phyloP scores from a whole-genome alignment of 2,329 filamentous ascomycete genomes.

The Alternaria ethzedia region DNA sequence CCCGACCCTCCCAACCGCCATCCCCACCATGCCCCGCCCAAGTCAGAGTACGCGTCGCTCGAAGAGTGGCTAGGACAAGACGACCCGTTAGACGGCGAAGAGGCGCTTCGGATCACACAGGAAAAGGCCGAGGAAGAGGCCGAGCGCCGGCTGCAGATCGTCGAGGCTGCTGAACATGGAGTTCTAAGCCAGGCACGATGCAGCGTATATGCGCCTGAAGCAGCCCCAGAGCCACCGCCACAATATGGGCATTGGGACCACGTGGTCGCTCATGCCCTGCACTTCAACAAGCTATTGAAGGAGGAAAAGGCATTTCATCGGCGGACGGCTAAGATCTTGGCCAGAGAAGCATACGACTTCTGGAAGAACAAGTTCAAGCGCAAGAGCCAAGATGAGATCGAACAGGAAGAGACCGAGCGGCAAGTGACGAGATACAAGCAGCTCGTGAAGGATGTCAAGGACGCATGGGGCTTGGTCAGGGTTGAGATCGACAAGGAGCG shows the following conservation, averaged over 20 bases:
- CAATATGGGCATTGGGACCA: constrained; percentile 92
- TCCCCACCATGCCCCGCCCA: constrained; percentile 57
- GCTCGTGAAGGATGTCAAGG: constrained; percentile 69
- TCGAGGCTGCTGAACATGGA: constrained; percentile 75
- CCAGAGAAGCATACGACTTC: constrained; percentile 77
- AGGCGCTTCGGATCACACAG: constrained; percentile 42
- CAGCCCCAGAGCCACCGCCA: constrained; percentile 72
- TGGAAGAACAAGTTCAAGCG: constrained; percentile 70
- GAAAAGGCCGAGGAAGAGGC: constrained; percentile 66
- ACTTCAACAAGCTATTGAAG: constrained; percentile 80
- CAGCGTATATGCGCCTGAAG: constrained; percentile 74
- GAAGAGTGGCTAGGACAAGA: constrained; percentile 69
- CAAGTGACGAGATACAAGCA: constrained; percentile 73
- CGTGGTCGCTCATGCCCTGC: constrained; percentile 76
- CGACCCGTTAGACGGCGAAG: constrained; percentile 54
- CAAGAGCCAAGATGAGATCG: constrained; percentile 71
- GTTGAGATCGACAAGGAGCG: constrained; percentile 64
- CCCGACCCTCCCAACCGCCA: constrained; percentile 59
- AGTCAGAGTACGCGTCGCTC: constrained; percentile 59
- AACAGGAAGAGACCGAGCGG: constrained; percentile 74
- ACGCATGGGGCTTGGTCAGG: constrained; percentile 65
- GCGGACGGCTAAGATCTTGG: constrained; percentile 77
- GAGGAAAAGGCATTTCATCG: constrained; percentile 81
- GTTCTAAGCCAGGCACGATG: constrained; percentile 76
- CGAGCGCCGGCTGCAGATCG: constrained; percentile 69